Percentiles rank a stretch among this genome's conserved stretches.
These are phyloP conservation scores for Aspergillus sp. DNA, from an alignment of 2,329 filamentous ascomycete genomes.

Conservation along the genomic window DNA sequence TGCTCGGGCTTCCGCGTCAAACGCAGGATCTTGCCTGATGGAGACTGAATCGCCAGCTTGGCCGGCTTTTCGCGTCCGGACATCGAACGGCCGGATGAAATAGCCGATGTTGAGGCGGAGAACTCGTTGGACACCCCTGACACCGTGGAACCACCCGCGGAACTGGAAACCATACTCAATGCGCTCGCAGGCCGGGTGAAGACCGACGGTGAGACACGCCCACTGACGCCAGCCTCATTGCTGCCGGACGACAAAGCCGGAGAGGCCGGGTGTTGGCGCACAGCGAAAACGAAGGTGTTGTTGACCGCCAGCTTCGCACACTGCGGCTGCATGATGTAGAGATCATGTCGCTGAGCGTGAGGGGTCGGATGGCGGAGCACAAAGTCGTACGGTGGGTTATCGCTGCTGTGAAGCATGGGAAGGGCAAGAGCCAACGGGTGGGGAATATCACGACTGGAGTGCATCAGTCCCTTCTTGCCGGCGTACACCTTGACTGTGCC, in stretches of 20 bases:
- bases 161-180: conserved; percentile 62
- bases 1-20: conserved; percentile 53
- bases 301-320: conserved; percentile 85
- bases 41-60: conserved; percentile 92
- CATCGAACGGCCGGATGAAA: conserved; percentile 51
- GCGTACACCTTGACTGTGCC: conserved; percentile 89
- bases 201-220: conserved; percentile 54
- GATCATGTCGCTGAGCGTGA: conserved; percentile 94
- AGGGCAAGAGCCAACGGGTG: conserved; percentile 86
- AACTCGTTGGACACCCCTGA: conserved; percentile 47
- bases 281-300: conserved; percentile 96
- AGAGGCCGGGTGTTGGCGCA: conserved; percentile 84
- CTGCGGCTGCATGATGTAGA: conserved; percentile 96
- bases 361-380: conserved; percentile 91
- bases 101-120: conserved; percentile 52
- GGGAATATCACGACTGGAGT: conserved; percentile 93
- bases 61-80: conserved; percentile 71
- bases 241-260: conserved; percentile 45
- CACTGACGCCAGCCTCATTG: conserved; percentile 37
- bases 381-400: conserved; percentile 94
- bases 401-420: conserved; percentile 86
- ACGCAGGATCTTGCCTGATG: conserved; percentile 89
- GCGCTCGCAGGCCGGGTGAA: conserved; percentile 59
- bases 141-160: conserved; percentile 54
- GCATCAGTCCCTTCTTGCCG: conserved; percentile 92